These are phyloP conservation scores for Carex littledalei DNA, from an alignment of 176 grass and related monocot species.

Conservation along the genomic window DNA sequence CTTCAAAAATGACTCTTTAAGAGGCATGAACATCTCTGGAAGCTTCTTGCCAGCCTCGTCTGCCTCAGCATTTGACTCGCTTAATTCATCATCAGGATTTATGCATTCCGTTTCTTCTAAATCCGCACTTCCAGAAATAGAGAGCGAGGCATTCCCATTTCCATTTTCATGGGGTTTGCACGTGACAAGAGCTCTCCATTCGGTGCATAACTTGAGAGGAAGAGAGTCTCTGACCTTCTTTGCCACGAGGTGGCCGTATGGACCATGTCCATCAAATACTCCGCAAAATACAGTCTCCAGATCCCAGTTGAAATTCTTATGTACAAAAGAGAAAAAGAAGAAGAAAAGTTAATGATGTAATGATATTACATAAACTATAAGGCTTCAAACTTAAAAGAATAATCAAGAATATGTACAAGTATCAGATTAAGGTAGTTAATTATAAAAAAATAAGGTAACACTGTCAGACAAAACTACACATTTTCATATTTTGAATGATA, in stretches of 20 bases:
- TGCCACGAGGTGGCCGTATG: constrained; percentile 92
- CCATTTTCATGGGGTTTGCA: constrained; percentile 23
- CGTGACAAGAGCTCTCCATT: constrained; percentile 41
- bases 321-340: constrained; percentile 8
- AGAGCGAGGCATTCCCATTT: constrained; percentile 47
- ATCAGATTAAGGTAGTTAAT: not conserved
- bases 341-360: not conserved
- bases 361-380: not conserved
- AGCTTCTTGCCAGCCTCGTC: constrained; percentile 45
- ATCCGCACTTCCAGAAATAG: constrained; percentile 51
- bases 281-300: constrained; percentile 68
- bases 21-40: constrained; percentile 81
- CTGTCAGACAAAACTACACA: not conserved
- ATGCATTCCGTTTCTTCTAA: constrained; percentile 61
- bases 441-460: not conserved
- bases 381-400: not conserved
- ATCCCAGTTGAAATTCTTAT: constrained; percentile 64
- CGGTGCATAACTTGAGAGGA: constrained; percentile 64
- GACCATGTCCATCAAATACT: constrained; percentile 93
- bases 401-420: not conserved
- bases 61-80: constrained; percentile 41
- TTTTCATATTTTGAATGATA: constrained; percentile 16
- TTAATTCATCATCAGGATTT: constrained; percentile 67
- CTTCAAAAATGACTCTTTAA: constrained; percentile 86
- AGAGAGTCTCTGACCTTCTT: constrained; percentile 97